Conservation (phyloP, 2,329 filamentous ascomycete genomes). For the Dichotomopilus funicola region DNA sequence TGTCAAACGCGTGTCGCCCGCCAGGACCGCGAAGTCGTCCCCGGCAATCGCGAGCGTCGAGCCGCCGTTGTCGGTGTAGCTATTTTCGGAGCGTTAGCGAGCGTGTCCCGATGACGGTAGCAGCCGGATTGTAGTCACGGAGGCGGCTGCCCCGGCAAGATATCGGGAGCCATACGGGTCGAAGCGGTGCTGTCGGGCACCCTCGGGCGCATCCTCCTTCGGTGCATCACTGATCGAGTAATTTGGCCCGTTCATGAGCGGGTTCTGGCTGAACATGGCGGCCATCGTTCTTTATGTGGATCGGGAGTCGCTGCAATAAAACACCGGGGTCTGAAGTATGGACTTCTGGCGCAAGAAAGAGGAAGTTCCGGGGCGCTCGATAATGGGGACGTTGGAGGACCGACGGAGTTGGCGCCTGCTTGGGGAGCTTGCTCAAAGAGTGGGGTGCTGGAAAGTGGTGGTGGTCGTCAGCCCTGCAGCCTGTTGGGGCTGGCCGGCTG, state of each 20-base stretch:
- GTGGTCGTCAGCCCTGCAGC: constrained; percentile 41
- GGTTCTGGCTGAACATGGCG: constrained; percentile 64
- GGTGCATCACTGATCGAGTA: constrained; percentile 61
- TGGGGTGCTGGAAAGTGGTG: background rate
- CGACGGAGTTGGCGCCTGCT: background rate
- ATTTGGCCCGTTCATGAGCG: constrained; percentile 61
- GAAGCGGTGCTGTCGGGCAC: constrained; percentile 68
- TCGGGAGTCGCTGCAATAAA: background rate
- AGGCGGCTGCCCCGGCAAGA: no score
- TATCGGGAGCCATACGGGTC: constrained; percentile 63
- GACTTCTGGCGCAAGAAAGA: background rate
- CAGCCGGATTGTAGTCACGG: background rate
- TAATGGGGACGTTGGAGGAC: background rate
- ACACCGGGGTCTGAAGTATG: background rate
- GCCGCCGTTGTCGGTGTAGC: constrained; percentile 96
- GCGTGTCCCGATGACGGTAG: background rate
- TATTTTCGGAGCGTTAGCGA: constrained; percentile 30
- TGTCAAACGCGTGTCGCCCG: constrained; percentile 92
- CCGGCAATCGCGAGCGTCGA: constrained; percentile 93
- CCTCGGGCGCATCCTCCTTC: constrained; percentile 46
- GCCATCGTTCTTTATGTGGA: constrained; percentile 37
- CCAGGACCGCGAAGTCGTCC: constrained; percentile 90
- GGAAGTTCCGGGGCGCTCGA: constrained; percentile 4
- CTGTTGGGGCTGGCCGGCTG: constrained; percentile 39
- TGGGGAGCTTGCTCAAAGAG: background rate